A percentile compares a stretch with the other conserved stretches of the same genome.
Evolutionary conservation across 1,139 yeast species (phyloP).

Genomic region (Sugiyamaella sp.): DNA sequence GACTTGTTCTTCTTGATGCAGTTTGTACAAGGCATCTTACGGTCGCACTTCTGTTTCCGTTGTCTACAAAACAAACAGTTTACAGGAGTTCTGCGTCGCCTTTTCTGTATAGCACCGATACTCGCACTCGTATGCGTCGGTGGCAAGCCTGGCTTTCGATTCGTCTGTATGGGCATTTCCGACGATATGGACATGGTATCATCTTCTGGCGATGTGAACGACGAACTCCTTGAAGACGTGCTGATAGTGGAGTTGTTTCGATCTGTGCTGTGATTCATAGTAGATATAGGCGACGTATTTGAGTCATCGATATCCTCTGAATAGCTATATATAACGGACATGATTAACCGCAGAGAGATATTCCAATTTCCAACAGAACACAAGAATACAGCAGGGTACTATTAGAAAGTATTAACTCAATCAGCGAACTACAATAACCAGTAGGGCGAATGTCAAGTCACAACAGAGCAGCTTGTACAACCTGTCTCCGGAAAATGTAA

Average conservation of each 20-base stretch:
- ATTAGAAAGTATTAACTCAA: no score
- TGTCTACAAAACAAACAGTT: slow-evolving; percentile 42
- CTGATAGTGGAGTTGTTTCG: slow-evolving; percentile 5
- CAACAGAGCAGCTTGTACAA: no score
- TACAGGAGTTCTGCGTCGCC: slow-evolving; percentile 35
- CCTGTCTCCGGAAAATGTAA: no score
- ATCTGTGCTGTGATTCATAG: background rate
- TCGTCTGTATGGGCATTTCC: background rate
- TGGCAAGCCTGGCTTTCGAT: slow-evolving; percentile 18
- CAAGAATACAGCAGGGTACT: no score
- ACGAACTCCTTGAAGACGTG: slow-evolving; percentile 8
- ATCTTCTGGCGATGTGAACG: slow-evolving; percentile 12
- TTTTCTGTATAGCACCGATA: slow-evolving; percentile 20
- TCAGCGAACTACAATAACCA: no score
- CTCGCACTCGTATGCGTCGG: slow-evolving; percentile 18
- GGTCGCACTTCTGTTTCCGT: slow-evolving; percentile 43
- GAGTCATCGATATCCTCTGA: background rate
- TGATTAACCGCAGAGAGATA: no score
- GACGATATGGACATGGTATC: slow-evolving; percentile 15
- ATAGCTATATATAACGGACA: background rate
- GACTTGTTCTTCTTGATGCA: slow-evolving; percentile 39
- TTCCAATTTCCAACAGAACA: no score
- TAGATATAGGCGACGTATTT: slow-evolving; percentile 1
- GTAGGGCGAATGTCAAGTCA: no score
- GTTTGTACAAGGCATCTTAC: slow-evolving; percentile 43